A percentile compares a stretch with the other conserved stretches of the same genome.
Evolutionary conservation across 1,284 basidiomycete species (phyloP).

Genomic region (Trichosporon sp.): DNA sequence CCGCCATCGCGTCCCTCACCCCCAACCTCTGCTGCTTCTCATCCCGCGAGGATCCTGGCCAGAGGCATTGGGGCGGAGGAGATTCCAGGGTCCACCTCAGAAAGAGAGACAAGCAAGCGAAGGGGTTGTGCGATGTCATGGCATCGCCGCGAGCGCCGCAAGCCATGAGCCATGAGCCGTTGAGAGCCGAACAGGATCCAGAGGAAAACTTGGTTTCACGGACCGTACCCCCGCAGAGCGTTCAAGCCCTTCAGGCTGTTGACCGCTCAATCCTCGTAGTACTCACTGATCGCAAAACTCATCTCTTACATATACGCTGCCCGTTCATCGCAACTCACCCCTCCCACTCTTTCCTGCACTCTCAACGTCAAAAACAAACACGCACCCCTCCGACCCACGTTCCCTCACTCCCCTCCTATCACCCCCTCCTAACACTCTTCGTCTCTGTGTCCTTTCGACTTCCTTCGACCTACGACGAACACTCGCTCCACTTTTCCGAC

Average conservation of each 20-base stretch:
- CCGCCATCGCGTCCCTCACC: neutral
- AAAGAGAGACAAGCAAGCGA: constrained; percentile 2
- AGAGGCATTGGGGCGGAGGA: neutral
- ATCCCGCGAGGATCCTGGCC: neutral
- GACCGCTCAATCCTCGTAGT: neutral
- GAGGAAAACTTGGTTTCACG: constrained; percentile 2
- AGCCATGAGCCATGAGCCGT: constrained; percentile 9
- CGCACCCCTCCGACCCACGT: constrained; percentile 1
- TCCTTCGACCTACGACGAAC: neutral
- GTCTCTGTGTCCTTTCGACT: neutral
- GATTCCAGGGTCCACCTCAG: neutral
- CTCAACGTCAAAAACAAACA: neutral
- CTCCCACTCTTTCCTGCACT: constrained; percentile 11
- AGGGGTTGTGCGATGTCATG: constrained; percentile 10
- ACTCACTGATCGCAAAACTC: neutral
- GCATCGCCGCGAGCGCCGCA: constrained; percentile 4
- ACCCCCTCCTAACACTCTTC: neutral
- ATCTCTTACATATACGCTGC: constrained; percentile 8
- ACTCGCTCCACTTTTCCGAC: neutral
- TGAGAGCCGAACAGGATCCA: neutral
- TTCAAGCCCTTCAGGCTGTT: neutral
- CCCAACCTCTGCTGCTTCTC: neutral
- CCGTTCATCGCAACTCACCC: constrained; percentile 9
- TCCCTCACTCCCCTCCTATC: neutral
- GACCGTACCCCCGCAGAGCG: neutral